Base-by-base conservation (phyloP, 2,329 filamentous ascomycete genomes). In the Ophiostoma triangulosporum region DNA sequence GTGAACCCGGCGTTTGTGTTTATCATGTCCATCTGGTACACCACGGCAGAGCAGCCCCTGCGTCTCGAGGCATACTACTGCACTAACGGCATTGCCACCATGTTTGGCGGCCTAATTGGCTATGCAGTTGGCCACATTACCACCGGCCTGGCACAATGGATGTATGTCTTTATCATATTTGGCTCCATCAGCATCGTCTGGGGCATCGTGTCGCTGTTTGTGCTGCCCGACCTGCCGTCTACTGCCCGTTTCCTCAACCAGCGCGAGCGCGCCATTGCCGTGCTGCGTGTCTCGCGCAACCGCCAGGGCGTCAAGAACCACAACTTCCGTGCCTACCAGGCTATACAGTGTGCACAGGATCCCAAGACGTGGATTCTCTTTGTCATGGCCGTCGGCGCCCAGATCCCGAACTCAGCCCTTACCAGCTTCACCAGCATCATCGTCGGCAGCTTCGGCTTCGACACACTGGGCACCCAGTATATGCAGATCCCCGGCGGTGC, bases 1-100 rank as follows among this genome's bases (percentile, higher is more conserved):
- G 66, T 66, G 3, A 66, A 68, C 35, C 68, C 67, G 1, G 66
- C 66, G 0, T 80, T 83, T 56, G 80, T 83, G 70, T 64, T 84
- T 1, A 77, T 84, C 38, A 83, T 80, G 0, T 73, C 73, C 2
- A 83, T 82, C 78, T 84, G 78, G 74, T 73, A 81, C 59, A 81
- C 78, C 1, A 69, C 78, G 7, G 68, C 71, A 4, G 77, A 85
- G 60, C 81, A 84, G 59, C 79, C 81, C 0, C 69, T 77, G 3
- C 69, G 80, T 0, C 78, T 81, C 46, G 76, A 77, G 1, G 64
- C 77, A 0, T 82, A 77, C 77, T 81, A 77, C 60, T 71, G 73
- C 0, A 78, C 76, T 26, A 80, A 80, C 46, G 79, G 78, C 0
- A 62, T 80, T 5, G 6, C 70, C 2, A 66, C 68, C 17, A 68